Conservation (phyloP, 139 green algal genomes). For the Coccomyxa sp. region DNA sequence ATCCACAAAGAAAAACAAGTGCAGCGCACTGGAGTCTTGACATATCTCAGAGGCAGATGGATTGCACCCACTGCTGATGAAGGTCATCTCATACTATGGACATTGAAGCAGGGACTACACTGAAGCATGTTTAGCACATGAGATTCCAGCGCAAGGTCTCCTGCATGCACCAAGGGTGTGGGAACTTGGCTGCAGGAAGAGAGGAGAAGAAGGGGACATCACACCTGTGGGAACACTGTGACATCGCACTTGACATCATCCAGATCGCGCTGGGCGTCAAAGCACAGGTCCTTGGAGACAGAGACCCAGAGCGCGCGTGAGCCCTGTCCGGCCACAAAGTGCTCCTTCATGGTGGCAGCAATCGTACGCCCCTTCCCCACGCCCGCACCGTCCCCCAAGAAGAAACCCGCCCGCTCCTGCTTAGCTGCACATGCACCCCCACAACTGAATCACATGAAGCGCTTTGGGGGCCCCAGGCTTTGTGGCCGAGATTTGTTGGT, state of each 20-base stretch:
- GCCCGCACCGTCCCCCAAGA: constrained; percentile 72
- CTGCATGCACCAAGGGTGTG: no score
- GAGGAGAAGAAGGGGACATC: background rate
- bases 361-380: constrained; percentile 85
- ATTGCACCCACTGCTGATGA: no score
- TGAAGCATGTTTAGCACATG: no score
- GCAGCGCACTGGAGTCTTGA: no score
- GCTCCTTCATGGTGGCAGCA: constrained; percentile 52
- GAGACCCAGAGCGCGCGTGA: constrained; percentile 70
- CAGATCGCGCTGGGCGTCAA: constrained; percentile 78
- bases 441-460: background rate
- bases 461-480: background rate
- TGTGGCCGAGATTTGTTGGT: no score
- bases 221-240: constrained; percentile 46
- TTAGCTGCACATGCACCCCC: background rate
- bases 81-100: no score
- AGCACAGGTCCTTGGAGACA: constrained; percentile 60
- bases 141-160: no score
- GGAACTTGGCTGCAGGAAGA: no score
- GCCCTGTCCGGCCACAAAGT: constrained; percentile 22
- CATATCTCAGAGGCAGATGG: no score
- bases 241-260: constrained; percentile 52
- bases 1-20: no score
- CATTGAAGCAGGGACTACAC: no score
- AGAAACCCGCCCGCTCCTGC: constrained; percentile 60